Evolutionary conservation across 108 stramenopile species (phyloP).

Genomic region (Stephanodiscus triporus): DNA sequence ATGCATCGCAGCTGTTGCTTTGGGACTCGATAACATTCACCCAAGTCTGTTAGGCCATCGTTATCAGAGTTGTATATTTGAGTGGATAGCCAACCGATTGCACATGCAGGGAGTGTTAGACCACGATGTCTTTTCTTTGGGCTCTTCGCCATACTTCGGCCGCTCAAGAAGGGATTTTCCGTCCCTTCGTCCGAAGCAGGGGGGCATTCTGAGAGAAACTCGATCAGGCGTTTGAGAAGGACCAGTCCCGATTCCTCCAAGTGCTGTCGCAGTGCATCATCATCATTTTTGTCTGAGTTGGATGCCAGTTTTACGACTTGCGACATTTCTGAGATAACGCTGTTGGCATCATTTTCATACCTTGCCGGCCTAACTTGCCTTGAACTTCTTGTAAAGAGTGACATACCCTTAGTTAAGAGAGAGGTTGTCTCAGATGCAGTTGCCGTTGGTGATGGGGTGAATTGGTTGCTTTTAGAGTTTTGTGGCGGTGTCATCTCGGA

Average conservation of each 20-base stretch:
- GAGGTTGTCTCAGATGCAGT: not conserved
- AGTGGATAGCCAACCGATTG: slow-evolving; percentile 72
- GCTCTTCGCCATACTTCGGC: not conserved
- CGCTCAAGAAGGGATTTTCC: not conserved
- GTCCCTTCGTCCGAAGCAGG: slow-evolving; percentile 35
- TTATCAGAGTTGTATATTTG: slow-evolving; percentile 34
- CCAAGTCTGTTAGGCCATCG: slow-evolving; percentile 6
- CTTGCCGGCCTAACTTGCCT: slow-evolving; percentile 2
- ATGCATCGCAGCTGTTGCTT: slow-evolving; percentile 60
- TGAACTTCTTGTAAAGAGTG: slow-evolving; percentile 7
- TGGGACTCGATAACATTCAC: slow-evolving; percentile 33
- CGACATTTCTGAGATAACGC: slow-evolving; percentile 40
- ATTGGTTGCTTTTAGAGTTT: not conserved
- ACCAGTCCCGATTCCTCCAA: slow-evolving; percentile 47
- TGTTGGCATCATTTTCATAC: slow-evolving; percentile 31
- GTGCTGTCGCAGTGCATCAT: slow-evolving; percentile 26
- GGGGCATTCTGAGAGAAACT: slow-evolving; percentile 53
- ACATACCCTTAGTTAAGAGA: slow-evolving; percentile 6
- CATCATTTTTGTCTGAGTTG: slow-evolving; percentile 3
- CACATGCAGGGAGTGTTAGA: slow-evolving; percentile 71
- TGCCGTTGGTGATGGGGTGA: not conserved
- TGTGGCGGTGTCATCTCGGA: not conserved
- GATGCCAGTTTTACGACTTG: slow-evolving; percentile 21
- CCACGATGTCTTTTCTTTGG: slow-evolving; percentile 40
- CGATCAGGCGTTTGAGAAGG: slow-evolving; percentile 40